These are phyloP conservation scores for Colletotrichum navitas DNA, from an alignment of 2,329 filamentous ascomycete species.

Conservation along the genomic window DNA sequence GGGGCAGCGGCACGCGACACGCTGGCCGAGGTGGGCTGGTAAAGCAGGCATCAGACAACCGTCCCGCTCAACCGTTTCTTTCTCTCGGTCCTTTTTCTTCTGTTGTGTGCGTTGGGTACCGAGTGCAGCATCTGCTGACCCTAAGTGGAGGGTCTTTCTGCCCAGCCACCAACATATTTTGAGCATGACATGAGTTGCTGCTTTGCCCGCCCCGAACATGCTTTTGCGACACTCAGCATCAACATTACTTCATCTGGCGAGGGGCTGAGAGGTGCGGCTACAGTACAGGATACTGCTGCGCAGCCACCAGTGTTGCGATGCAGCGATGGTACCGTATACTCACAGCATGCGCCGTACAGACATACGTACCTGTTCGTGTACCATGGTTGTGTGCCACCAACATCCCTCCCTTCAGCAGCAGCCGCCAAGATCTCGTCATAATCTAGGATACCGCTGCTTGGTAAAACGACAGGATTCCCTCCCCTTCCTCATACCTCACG, in stretches of 20 bases:
- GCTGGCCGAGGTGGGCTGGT: too few relatives aligned
- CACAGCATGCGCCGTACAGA: too few relatives aligned
- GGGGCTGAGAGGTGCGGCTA: neutral
- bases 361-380: too few relatives aligned
- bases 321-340: too few relatives aligned
- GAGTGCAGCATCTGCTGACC: neutral
- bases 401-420: neutral
- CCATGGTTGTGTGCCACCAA: neutral
- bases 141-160: neutral
- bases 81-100: neutral
- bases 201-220: neutral
- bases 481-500: neutral
- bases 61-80: constrained; percentile 19
- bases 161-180: neutral
- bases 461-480: constrained; percentile 35
- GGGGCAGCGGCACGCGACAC: neutral
- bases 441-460: constrained; percentile 31
- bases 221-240: neutral
- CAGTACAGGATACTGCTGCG: too few relatives aligned
- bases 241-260: neutral
- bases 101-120: neutral
- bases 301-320: too few relatives aligned
- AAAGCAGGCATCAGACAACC: neutral
- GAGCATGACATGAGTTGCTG: constrained; percentile 9
- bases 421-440: constrained; percentile 30